These are phyloP conservation scores for Fusarium abutilonis DNA, from an alignment of 2,329 filamentous ascomycete genomes.

Conservation along the genomic window DNA sequence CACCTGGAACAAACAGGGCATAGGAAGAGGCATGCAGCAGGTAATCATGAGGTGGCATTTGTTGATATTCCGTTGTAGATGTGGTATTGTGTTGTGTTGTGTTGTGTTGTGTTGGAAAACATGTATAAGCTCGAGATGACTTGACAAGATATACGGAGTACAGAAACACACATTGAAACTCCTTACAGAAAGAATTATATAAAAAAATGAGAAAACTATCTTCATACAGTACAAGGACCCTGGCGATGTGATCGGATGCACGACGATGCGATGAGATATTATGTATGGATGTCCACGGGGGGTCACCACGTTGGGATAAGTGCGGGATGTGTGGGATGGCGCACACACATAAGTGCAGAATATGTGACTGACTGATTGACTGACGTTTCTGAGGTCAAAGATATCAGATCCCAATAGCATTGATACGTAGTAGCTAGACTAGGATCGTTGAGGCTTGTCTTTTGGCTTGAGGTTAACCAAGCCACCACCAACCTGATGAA, in stretches of 20 bases:
- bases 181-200: not conserved
- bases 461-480: too few relatives aligned
- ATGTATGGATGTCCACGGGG: slow-evolving; percentile 15
- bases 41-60: slow-evolving; percentile 25
- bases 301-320: slow-evolving; percentile 25
- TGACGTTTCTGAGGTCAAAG: slow-evolving; percentile 4
- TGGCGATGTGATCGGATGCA: slow-evolving; percentile 27
- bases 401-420: not conserved
- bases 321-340: slow-evolving; percentile 33
- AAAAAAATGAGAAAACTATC: not conserved
- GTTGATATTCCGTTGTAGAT: slow-evolving; percentile 5
- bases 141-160: not conserved
- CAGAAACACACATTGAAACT: slow-evolving; percentile 10
- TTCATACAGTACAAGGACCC: slow-evolving; percentile 11
- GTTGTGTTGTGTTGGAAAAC: too few relatives aligned
- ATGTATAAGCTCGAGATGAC: not conserved
- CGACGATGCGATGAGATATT: slow-evolving; percentile 27
- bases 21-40: slow-evolving; percentile 13
- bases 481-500: not conserved
- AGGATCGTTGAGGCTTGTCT: not conserved
- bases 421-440: not conserved
- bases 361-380: slow-evolving; percentile 8
- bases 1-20: slow-evolving; percentile 4
- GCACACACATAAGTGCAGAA: slow-evolving; percentile 10
- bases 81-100: not conserved